Evolutionary conservation across 2,329 filamentous ascomycete species (phyloP).

Genomic region (Dryadomyces sulphureus): DNA sequence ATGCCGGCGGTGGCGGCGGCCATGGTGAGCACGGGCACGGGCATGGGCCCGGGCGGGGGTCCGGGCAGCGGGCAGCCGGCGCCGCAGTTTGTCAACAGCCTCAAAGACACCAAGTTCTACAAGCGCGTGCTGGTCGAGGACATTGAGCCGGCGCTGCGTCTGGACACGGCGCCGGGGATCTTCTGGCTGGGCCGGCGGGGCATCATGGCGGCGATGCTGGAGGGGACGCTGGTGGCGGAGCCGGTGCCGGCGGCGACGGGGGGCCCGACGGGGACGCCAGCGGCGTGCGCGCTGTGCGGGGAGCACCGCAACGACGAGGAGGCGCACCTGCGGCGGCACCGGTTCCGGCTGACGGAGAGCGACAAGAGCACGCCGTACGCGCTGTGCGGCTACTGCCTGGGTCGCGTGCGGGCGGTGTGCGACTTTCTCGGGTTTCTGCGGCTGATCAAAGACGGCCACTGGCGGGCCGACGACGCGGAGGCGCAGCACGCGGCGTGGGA

Average conservation of each 20-base stretch:
- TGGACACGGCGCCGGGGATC: conserved; percentile 79
- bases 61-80: too few relatives aligned
- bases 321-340: conserved; percentile 59
- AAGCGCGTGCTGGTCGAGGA: conserved; percentile 82
- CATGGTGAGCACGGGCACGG: neutral
- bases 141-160: conserved; percentile 80
- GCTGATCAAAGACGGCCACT: conserved; percentile 84
- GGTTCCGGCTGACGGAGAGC: conserved; percentile 77
- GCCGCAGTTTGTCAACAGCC: conserved; percentile 24
- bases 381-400: conserved; percentile 76
- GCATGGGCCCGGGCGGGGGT: neutral
- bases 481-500: conserved; percentile 87
- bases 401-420: conserved; percentile 71
- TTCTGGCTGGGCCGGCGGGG: conserved; percentile 86
- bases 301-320: conserved; percentile 58
- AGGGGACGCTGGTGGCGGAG: conserved; percentile 79
- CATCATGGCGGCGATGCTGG: conserved; percentile 68
- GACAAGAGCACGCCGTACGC: conserved; percentile 81
- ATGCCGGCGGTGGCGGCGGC: conserved; percentile 8
- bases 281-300: conserved; percentile 67
- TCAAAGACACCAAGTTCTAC: conserved; percentile 90
- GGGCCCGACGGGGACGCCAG: neutral
- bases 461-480: conserved; percentile 69
- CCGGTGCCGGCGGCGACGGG: conserved; percentile 39
- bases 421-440: conserved; percentile 86